phyloP scores from a whole-genome alignment of 257 asterid genomes.

The Ocimum tenuiflorum region DNA sequence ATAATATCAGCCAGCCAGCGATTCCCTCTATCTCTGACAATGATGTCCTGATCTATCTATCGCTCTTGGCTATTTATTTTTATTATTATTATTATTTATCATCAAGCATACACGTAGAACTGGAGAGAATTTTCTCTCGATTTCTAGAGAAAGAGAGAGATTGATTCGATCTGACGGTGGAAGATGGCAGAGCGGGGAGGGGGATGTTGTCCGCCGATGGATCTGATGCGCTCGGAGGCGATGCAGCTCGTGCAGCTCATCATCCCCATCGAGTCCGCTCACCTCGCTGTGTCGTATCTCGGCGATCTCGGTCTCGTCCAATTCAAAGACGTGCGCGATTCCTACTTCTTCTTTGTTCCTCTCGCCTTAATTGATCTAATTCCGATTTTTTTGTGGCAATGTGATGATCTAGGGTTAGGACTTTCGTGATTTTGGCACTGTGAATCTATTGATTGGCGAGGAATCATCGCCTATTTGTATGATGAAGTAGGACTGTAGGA shows the following conservation, averaged over 20 bases:
- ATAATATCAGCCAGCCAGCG: constrained; percentile 31
- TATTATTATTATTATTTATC: constrained; percentile 6
- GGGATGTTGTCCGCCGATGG: constrained; percentile 92
- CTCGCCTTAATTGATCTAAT: constrained; percentile 11
- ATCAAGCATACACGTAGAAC: not conserved
- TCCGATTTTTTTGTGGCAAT: constrained; percentile 5
- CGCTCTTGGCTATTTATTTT: not conserved
- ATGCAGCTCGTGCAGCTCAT: constrained; percentile 94
- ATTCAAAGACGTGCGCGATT: constrained; percentile 67
- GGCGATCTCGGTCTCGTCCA: constrained; percentile 86
- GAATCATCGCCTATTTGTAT: constrained; percentile 7
- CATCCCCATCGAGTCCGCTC: constrained; percentile 90
- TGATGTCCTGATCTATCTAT: constrained; percentile 36
- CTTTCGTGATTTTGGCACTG: not conserved
- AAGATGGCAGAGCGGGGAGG: constrained; percentile 68
- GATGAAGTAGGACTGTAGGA: not conserved
- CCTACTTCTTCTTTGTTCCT: not conserved
- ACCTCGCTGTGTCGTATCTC: constrained; percentile 62
- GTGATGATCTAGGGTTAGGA: constrained; percentile 23
- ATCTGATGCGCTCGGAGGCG: constrained; percentile 94
- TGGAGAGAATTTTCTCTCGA: constrained; percentile 2
- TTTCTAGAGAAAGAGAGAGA: constrained; percentile 18
- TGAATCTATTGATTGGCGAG: not conserved
- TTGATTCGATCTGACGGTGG: constrained; percentile 29
- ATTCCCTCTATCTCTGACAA: constrained; percentile 21